Conservation (phyloP, 192 early-diverging fungal species). For the Ambispora gerdemannii region DNA sequence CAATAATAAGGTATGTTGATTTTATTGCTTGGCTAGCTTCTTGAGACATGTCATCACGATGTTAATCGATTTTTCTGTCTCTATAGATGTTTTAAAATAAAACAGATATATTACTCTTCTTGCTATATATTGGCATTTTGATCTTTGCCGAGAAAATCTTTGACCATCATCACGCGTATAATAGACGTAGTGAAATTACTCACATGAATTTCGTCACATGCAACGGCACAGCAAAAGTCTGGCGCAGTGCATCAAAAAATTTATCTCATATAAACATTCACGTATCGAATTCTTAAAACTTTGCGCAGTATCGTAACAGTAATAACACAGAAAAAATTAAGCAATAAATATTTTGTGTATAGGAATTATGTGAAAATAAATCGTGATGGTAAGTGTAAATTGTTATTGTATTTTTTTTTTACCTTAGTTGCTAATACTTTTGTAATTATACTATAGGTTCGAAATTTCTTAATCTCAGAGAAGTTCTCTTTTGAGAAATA, state of each 20-base stretch:
- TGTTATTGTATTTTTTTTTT: too few species aligned
- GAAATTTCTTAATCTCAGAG: background rate
- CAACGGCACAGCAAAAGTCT: conserved; percentile 5
- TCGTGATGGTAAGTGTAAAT: too few species aligned
- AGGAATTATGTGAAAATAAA: too few species aligned
- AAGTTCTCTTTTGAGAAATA: too few species aligned
- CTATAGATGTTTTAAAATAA: too few species aligned
- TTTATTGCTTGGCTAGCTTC: background rate
- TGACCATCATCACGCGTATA: too few species aligned
- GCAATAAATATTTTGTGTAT: too few species aligned
- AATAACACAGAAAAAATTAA: too few species aligned
- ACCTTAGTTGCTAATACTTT: too few species aligned
- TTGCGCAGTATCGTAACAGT: too few species aligned
- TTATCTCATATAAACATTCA: too few species aligned
- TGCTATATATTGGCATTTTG: background rate
- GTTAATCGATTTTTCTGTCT: background rate
- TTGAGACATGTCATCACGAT: conserved; percentile 9
- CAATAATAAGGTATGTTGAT: background rate
- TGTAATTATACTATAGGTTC: background rate
- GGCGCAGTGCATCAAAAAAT: background rate
- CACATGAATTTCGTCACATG: conserved; percentile 3
- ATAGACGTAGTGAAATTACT: background rate
- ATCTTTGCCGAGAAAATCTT: background rate
- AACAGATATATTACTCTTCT: background rate
- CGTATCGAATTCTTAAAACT: too few species aligned